Conservation (phyloP, 257 asterid species). For the Leonotis leonurus region DNA sequence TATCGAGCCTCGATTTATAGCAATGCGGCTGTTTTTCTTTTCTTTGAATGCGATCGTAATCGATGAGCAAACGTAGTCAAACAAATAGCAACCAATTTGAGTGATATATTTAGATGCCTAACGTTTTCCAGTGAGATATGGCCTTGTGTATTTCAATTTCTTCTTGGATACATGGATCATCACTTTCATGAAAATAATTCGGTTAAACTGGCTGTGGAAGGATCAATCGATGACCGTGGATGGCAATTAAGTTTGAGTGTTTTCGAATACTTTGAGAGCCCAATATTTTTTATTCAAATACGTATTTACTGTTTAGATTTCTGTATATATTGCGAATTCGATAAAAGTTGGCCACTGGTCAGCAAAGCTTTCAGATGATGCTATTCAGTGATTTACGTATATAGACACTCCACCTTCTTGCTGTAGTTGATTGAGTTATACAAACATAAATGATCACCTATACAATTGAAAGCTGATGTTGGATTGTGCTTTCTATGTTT, state of each 20-base stretch:
- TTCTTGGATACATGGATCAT: too few species aligned
- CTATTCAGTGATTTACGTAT: background rate
- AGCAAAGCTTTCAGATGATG: background rate
- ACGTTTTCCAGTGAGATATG: too few species aligned
- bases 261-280: too few species aligned
- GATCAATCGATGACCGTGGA: background rate
- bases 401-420: background rate
- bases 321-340: background rate
- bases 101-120: too few species aligned
- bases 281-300: background rate
- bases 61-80: too few species aligned
- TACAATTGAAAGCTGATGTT: background rate
- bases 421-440: constrained; percentile 2
- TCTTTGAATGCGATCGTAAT: too few species aligned
- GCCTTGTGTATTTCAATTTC: too few species aligned
- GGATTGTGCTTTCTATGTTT: background rate
- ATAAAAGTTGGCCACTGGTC: background rate
- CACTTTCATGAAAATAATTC: background rate
- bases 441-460: background rate
- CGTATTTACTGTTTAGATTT: background rate
- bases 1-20: too few species aligned
- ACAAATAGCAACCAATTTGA: too few species aligned
- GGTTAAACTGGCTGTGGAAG: background rate
- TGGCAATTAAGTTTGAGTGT: background rate
- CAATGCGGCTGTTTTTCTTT: too few species aligned